phyloP scores from a whole-genome alignment of 495 filamentous ascomycete species.

The Talaromyces thailandensis region DNA sequence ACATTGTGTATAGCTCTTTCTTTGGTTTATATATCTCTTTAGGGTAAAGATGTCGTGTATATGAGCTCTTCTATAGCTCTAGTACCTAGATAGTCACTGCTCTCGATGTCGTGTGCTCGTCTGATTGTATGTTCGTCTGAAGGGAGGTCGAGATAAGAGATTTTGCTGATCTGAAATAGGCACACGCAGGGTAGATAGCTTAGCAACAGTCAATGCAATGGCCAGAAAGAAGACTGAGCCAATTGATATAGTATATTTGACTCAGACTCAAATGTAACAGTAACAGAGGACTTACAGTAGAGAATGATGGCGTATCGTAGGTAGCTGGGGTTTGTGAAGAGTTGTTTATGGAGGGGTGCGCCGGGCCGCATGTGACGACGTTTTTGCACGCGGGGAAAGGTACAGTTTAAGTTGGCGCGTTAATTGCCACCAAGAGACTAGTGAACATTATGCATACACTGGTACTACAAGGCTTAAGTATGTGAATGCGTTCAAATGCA shows the following conservation, averaged over 20 bases:
- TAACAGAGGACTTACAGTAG: background rate
- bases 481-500: background rate
- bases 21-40: background rate
- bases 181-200: background rate
- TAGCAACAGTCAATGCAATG: background rate
- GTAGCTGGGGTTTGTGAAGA: background rate
- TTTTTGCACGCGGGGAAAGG: background rate
- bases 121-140: background rate
- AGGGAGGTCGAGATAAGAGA: background rate
- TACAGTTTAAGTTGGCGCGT: background rate
- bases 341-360: background rate
- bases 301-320: background rate
- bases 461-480: background rate
- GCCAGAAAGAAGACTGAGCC: background rate
- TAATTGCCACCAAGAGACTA: background rate
- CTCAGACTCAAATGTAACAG: background rate
- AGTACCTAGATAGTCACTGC: background rate
- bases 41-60: background rate
- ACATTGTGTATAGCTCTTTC: background rate
- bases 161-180: background rate
- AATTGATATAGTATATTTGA: background rate
- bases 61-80: background rate
- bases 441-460: background rate
- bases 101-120: background rate
- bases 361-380: slow-evolving; percentile 1